Evolutionary conservation across 495 filamentous ascomycete species (phyloP).

Genomic region (Hypoxylon fuscum): DNA sequence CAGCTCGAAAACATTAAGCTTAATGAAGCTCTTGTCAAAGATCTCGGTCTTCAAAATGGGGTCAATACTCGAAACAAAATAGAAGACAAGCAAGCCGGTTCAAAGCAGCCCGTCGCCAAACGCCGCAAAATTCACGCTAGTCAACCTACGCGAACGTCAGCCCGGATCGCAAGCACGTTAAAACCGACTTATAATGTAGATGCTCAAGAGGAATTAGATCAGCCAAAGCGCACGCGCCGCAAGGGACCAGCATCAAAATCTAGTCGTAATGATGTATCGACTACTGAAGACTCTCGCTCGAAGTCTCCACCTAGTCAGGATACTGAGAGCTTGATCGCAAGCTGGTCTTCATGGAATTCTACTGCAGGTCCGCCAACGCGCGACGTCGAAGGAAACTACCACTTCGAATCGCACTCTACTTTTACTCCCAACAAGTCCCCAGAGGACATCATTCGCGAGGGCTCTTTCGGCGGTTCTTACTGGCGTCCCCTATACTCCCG

Average conservation of each 20-base stretch:
- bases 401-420: conserved; percentile 50
- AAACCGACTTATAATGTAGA: conserved; percentile 13
- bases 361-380: conserved; percentile 47
- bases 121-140: conserved; percentile 25
- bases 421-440: conserved; percentile 61
- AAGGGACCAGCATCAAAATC: background rate
- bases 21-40: conserved; percentile 62
- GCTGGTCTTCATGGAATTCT: conserved; percentile 54
- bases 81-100: background rate
- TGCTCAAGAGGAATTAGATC: background rate
- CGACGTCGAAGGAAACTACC: conserved; percentile 49
- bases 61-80: background rate
- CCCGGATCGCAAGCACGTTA: conserved; percentile 32
- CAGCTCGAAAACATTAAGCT: conserved; percentile 64
- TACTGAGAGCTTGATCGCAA: conserved; percentile 42
- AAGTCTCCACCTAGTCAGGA: conserved; percentile 31
- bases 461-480: conserved; percentile 58
- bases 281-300: background rate
- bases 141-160: conserved; percentile 37
- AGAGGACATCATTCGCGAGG: conserved; percentile 57
- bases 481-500: conserved; percentile 54
- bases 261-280: background rate
- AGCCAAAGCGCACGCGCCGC: conserved; percentile 2
- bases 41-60: conserved; percentile 38
- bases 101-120: conserved; percentile 18